Conservation (phyloP, 768 basidiomycete species). For the Tylopilus vinaceipallidus region DNA sequence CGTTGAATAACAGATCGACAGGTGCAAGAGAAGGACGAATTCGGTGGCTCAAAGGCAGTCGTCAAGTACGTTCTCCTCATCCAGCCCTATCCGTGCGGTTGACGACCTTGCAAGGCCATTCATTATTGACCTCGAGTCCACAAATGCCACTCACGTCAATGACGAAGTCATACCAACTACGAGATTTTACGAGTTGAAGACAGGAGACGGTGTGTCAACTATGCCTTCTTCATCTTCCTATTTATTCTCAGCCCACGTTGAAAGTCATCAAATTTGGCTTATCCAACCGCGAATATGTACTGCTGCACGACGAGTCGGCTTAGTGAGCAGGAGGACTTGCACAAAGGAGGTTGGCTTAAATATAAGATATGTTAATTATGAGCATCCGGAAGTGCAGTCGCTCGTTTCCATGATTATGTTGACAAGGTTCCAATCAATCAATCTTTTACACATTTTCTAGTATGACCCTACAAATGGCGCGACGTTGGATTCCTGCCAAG, state of each 20-base stretch:
- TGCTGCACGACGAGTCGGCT: slow-evolving; percentile 74
- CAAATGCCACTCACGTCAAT: slow-evolving; percentile 93
- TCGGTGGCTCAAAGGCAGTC: slow-evolving; percentile 69
- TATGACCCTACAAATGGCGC: no score
- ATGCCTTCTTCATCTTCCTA: not conserved
- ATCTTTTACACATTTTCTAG: not conserved
- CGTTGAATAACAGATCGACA: slow-evolving; percentile 59
- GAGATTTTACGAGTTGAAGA: slow-evolving; percentile 81
- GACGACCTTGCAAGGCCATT: slow-evolving; percentile 64
- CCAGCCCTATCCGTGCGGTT: slow-evolving; percentile 4
- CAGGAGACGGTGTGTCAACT: slow-evolving; percentile 66
- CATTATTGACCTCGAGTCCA: slow-evolving; percentile 97
- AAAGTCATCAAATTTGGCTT: slow-evolving; percentile 85
- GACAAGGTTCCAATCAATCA: not conserved
- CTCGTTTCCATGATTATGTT: not conserved
- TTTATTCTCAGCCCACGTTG: slow-evolving; percentile 7
- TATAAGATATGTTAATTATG: not conserved
- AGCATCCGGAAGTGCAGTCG: not conserved
- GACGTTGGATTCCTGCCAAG: not conserved
- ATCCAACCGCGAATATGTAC: slow-evolving; percentile 79
- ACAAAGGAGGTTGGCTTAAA: not conserved
- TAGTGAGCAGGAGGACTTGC: slow-evolving; percentile 21
- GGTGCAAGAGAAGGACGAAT: slow-evolving; percentile 84
- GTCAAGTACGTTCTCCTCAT: slow-evolving; percentile 66
- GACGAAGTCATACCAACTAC: slow-evolving; percentile 80